Base-by-base conservation (phyloP, 2,329 filamentous ascomycete species). In the Coniochaeta prunicola region DNA sequence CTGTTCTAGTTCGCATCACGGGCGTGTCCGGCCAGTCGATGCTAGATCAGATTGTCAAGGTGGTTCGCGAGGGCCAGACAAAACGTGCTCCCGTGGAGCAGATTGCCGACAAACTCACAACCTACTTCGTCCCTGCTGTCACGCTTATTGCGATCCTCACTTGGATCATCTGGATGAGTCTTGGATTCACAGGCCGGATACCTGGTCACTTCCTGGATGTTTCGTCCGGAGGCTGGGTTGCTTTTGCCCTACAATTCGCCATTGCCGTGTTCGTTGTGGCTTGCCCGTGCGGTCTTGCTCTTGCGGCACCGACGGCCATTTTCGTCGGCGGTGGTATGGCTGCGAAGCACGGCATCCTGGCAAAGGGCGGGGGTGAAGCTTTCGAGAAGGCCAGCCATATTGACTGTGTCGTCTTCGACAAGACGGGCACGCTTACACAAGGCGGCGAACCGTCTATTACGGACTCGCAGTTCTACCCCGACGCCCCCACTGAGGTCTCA, bases 211-310 rank as follows among this genome's bases (percentile, higher is more conserved):
- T 84, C 66, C 73, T 85, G 13, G 78, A 82, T 15, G 71, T 74
- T 12, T 75, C 79, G 17, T 73, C 77, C 1, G 86, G 86, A n/a
- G 83, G 86, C 10, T 89, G 86, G 83, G 80, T 83, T 0, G 81
- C 87, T 1, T 93, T 90, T 77, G 87, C 89, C 2, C 79, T 94
- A 50, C 86, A 90, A 62, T 94, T 93, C 66, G 89, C 91, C 17
- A 93, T 96, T 65, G 84, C 91, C 7, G 90, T 94, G 13, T 94
- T 96, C 64, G 90, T 96, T 34, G 87, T 96, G 30, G 90, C 91
- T 2, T 96, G 91, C 67, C 91, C 91, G 1, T 96, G 91, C 67
- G 91, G 91, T 2, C 80, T 96, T 15, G 91, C 88, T 1, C 83
- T 96, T 8, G 91, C 91, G n/a, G 90, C 90, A 0, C 91, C 91